Conservation (phyloP, 176 grass and related monocot genomes). For the Oryza rufipogon region DNA sequence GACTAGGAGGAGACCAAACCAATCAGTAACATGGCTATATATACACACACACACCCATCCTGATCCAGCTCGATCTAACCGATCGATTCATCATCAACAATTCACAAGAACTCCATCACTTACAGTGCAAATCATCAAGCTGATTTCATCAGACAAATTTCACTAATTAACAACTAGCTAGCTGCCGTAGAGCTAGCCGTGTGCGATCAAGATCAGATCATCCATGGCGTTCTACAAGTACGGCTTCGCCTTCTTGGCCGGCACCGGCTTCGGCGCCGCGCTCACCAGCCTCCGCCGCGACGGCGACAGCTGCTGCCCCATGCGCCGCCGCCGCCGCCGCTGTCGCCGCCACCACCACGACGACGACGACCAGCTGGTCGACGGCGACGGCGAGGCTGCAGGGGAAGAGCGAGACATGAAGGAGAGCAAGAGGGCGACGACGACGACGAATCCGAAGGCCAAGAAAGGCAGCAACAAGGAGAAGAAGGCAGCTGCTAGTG, state of each 20-base stretch:
- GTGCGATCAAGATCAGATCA: neutral
- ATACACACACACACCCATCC: neutral
- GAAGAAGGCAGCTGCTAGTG: neutral
- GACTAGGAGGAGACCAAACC: too few relatives aligned
- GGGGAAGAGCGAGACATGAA: neutral
- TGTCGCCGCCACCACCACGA: too few relatives aligned
- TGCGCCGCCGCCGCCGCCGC: neutral
- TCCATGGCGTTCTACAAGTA: slow-evolving; percentile 35
- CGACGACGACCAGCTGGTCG: neutral
- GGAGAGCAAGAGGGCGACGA: neutral
- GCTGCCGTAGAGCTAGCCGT: too few relatives aligned
- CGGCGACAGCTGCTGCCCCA: neutral
- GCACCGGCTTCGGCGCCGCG: slow-evolving; percentile 31
- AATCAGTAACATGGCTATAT: neutral
- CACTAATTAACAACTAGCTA: too few relatives aligned
- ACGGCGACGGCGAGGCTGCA: neutral
- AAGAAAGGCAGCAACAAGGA: neutral
- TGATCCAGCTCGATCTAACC: too few relatives aligned
- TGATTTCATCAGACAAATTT: too few relatives aligned
- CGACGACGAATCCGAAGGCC: too few relatives aligned
- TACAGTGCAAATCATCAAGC: neutral
- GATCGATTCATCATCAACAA: neutral
- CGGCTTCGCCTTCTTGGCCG: slow-evolving; percentile 30
- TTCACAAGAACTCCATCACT: neutral
- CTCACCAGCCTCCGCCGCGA: neutral